A percentile compares a stretch with the other conserved stretches of the same genome.
Conservation (phyloP, 768 basidiomycete species). For the Russula compacta region DNA sequence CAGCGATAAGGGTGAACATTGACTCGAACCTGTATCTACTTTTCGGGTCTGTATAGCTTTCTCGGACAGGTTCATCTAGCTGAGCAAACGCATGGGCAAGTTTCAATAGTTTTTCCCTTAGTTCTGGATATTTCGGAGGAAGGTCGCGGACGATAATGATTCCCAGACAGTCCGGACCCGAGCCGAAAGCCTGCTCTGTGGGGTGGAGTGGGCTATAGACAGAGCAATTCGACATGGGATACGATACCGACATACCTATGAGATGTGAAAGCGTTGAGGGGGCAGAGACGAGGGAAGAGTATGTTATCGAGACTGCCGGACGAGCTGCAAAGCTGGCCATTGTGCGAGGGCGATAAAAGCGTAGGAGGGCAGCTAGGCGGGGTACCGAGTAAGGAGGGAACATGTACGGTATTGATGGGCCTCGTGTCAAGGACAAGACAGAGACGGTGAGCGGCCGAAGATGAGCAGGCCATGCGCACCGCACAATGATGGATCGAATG, state of each 20-base stretch:
- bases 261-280: conserved; percentile 45
- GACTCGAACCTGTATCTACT: conserved; percentile 63
- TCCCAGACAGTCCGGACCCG: conserved; percentile 63
- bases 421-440: not conserved
- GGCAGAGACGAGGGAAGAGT: conserved; percentile 43
- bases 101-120: conserved; percentile 65
- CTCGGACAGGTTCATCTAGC: conserved; percentile 54
- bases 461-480: not conserved
- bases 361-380: not conserved
- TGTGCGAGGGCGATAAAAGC: conserved; percentile 7
- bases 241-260: conserved; percentile 41
- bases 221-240: not conserved
- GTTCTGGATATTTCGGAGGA: conserved; percentile 49
- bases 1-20: not conserved
- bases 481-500: conserved; percentile 13
- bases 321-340: conserved; percentile 5
- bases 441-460: not conserved
- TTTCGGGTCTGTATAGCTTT: conserved; percentile 63
- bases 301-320: conserved; percentile 50
- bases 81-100: conserved; percentile 69
- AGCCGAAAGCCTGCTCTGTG: conserved; percentile 76
- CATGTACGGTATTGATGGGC: not conserved
- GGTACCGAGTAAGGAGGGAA: conserved; percentile 1
- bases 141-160: conserved; percentile 79
- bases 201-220: not conserved